Base-by-base conservation (phyloP, 257 asterid genomes). In the Rehmannia glutinosa region DNA sequence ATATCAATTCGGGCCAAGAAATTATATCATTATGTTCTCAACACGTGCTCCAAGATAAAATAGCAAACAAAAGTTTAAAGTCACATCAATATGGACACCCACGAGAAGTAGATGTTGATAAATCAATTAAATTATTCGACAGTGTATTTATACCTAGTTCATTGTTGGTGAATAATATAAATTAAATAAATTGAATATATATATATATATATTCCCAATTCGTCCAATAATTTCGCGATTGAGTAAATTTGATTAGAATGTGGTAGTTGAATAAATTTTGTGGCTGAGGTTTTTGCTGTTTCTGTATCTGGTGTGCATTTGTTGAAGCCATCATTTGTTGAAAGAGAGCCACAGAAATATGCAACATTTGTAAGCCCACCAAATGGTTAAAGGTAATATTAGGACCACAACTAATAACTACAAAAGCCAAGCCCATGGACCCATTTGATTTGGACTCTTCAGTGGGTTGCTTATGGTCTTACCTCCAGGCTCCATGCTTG, bases 341-440 rank as follows among this genome's bases (percentile, higher is more conserved):
- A 57, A 49, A 27, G 33, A 36, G 19, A 64, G 56, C 78, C 78
- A 73, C 65, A 42, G 24, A 6, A 51, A 38, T 12, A 21, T 38
- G 38, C 36, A 59, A 39, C 12, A 56, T 47, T 49, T 47, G 21
- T n/a, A 20, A 50, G 64, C 64, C 58, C 65, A 66, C 46, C 4
- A 10, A 35, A 19, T 52, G 19, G 56, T 38, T 41, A 49, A 58
- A 58, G 59, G 20, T 45, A 39, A 39, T 4, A 1, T 16, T 19
- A 17, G 78, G 74, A 73, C 74, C 78, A 73, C 78, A 50, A 30
- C 8, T 21, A 20, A 3, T 20, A 2, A n/a, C 28, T 11, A 9
- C 10, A 21, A 17, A 6, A 2, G 24, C 54, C 62, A 50, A 38
- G 64, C 70, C 62, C 75, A 39, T 51, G 71, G 66, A 3, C 60